phyloP scores from a whole-genome alignment of 108 stramenopile genomes.

The Aurantiochytrium sp. region DNA sequence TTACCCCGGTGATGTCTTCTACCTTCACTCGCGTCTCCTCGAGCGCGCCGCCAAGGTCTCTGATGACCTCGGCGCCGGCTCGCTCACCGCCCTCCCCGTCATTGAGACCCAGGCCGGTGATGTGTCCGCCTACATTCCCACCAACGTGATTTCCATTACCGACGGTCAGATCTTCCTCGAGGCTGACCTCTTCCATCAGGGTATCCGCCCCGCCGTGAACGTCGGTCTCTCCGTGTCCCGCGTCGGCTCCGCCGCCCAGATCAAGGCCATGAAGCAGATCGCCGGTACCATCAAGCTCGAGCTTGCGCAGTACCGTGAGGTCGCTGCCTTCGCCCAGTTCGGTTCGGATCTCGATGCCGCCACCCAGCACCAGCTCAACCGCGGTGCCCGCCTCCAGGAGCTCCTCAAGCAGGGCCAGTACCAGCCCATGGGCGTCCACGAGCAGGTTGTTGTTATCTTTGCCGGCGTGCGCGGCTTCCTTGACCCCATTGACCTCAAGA shows the following conservation, averaged over 20 bases:
- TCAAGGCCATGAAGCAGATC: constrained; percentile 99
- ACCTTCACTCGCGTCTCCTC: constrained; percentile 98
- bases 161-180: constrained; percentile 99
- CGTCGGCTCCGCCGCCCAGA: constrained; percentile 98
- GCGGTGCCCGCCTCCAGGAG: constrained; percentile 98
- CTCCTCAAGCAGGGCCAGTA: constrained; percentile 99
- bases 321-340: constrained; percentile 99
- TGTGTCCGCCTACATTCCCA: constrained; percentile 99
- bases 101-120: constrained; percentile 99
- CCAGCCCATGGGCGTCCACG: constrained; percentile 92
- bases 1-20: constrained; percentile 99
- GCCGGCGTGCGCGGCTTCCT: constrained; percentile 98
- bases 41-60: constrained; percentile 99
- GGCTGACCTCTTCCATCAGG: constrained; percentile 99
- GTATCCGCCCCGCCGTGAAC: constrained; percentile 97
- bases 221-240: constrained; percentile 98
- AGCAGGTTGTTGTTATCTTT: constrained; percentile 92
- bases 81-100: constrained; percentile 97
- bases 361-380: constrained; percentile 99
- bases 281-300: constrained; percentile 99
- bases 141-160: constrained; percentile 99
- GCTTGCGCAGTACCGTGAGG: constrained; percentile 99
- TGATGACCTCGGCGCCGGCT: constrained; percentile 86
- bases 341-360: constrained; percentile 98
- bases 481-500: constrained; percentile 93